These are phyloP conservation scores for Aureobasidium lini DNA, from an alignment of 2,329 filamentous ascomycete genomes.

Conservation along the genomic window DNA sequence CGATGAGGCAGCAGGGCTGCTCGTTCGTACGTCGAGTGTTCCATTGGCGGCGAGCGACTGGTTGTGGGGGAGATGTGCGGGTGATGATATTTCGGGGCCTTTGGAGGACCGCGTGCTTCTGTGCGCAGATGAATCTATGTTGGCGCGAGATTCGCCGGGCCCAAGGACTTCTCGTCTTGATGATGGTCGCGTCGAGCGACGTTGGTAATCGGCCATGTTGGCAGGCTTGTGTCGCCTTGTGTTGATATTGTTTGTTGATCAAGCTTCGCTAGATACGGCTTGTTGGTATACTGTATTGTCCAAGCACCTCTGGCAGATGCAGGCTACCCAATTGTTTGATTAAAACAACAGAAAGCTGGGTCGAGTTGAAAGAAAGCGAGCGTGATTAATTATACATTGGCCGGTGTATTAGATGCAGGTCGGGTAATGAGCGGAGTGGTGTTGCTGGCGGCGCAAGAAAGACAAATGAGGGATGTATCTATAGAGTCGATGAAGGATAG, in stretches of 20 bases:
- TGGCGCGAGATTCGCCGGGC: slow-evolving; percentile 17
- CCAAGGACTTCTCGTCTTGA: slow-evolving; percentile 16
- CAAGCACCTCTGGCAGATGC: not conserved
- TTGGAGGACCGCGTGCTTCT: slow-evolving; percentile 16
- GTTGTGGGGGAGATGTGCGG: slow-evolving; percentile 31
- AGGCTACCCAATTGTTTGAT: not conserved
- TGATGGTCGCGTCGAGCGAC: slow-evolving; percentile 2
- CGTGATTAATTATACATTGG: slow-evolving; percentile 14
- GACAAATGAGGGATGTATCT: slow-evolving; percentile 4
- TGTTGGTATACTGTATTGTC: not conserved
- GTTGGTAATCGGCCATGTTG: slow-evolving; percentile 8
- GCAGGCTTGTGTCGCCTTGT: not conserved
- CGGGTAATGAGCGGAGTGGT: slow-evolving; percentile 8
- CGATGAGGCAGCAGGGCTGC: slow-evolving; percentile 18
- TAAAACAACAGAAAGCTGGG: not conserved
- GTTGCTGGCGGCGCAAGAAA: not conserved
- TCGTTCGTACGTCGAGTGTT: slow-evolving; percentile 34
- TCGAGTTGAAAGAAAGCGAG: not conserved
- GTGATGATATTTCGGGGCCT: slow-evolving; percentile 13
- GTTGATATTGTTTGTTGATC: not conserved
- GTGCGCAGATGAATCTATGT: slow-evolving; percentile 14
- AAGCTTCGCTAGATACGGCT: not conserved
- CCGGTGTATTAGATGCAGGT: slow-evolving; percentile 1
- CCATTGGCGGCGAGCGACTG: slow-evolving; percentile 39
- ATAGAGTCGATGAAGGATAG: slow-evolving; percentile 12